Base-by-base conservation (phyloP, 768 basidiomycete species). In the Suillus ampliporus region DNA sequence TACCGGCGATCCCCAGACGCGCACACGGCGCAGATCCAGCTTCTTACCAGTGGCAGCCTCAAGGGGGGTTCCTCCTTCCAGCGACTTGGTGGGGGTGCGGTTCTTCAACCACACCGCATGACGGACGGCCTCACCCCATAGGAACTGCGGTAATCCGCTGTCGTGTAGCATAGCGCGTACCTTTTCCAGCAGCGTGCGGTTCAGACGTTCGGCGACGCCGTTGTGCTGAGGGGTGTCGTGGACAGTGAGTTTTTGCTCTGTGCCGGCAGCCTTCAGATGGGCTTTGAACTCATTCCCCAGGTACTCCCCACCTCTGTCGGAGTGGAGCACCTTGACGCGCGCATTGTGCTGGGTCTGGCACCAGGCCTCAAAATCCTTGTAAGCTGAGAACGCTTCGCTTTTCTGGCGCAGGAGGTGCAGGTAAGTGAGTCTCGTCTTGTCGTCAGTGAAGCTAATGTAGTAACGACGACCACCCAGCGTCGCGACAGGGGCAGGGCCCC, bases 111-210 rank as follows among this genome's bases (percentile, higher is more conserved):
- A 76, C 1, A 69, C 52, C 1, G 66, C 72, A 51, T 73, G 72
- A 8, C 38, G 34, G 0, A 75, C 54, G 4, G 76, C 71, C 41
- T 77, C 74, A 2, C 61, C 72, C 77, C 79, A 82, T 14, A 81
- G 68, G 43, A 65, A 70, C 17, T 68, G 71, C 2, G 75, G 76
- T 0, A 57, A 21, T 2, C 63, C 17, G 10, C 50, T 53, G 7
- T 28, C 34, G n/a, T 61, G 57, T 26, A 58, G 9, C 57, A 58
- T 58, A 17, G 57, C 41, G 21, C 38, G 17, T 2, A 58, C 38
- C 41, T 58, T 58, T 19, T 58, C 41, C 26, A 68, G 19, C 31
- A 69, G 58, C 2, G 65, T 70, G 9, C 48, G 65, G 48, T 64
- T 61, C 8, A 47, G 28, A 14, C 66, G 65, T 46, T 73, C 68